Evolutionary conservation across 352 stramenopile species (phyloP).

Genomic region (Phytophthora niederhauseri): DNA sequence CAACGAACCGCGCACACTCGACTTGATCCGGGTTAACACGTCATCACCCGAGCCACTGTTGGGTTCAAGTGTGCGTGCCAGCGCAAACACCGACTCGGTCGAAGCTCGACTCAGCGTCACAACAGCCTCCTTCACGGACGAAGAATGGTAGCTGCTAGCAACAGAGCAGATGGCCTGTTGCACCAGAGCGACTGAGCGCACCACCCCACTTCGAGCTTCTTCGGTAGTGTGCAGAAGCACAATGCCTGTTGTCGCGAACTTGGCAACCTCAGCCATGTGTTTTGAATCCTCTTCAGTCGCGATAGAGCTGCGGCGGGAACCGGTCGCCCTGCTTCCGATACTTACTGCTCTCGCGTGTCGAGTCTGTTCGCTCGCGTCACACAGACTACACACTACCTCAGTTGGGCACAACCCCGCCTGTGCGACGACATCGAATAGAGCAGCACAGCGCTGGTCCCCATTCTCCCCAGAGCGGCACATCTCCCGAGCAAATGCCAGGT

Average conservation of each 20-base stretch:
- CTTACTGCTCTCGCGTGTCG: slow-evolving; percentile 34
- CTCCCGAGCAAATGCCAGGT: slow-evolving; percentile 34
- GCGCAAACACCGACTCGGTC: slow-evolving; percentile 45
- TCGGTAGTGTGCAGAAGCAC: slow-evolving; percentile 58
- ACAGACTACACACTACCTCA: slow-evolving; percentile 50
- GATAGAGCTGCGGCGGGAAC: slow-evolving; percentile 19
- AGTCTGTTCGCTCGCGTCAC: slow-evolving; percentile 41
- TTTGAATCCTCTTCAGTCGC: slow-evolving; percentile 29
- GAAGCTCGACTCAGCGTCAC: slow-evolving; percentile 48
- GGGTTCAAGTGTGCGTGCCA: slow-evolving; percentile 40
- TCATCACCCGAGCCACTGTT: slow-evolving; percentile 3
- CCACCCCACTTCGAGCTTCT: slow-evolving; percentile 37
- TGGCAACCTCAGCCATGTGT: slow-evolving; percentile 45
- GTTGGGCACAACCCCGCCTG: slow-evolving; percentile 50
- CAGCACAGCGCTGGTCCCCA: slow-evolving; percentile 8
- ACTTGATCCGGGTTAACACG: slow-evolving; percentile 25
- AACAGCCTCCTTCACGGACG: slow-evolving; percentile 37
- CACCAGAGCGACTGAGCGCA: slow-evolving; percentile 44
- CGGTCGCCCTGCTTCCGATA: slow-evolving; percentile 19
- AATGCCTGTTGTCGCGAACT: slow-evolving; percentile 53
- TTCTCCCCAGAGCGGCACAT: slow-evolving; percentile 19
- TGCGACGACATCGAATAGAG: slow-evolving; percentile 35
- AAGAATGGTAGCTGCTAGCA: slow-evolving; percentile 24
- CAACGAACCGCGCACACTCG: slow-evolving; percentile 37
- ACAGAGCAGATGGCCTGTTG: slow-evolving; percentile 44